These are phyloP conservation scores for Cylindrodendrum hubeiense DNA, from an alignment of 2,329 filamentous ascomycete species.

Conservation along the genomic window DNA sequence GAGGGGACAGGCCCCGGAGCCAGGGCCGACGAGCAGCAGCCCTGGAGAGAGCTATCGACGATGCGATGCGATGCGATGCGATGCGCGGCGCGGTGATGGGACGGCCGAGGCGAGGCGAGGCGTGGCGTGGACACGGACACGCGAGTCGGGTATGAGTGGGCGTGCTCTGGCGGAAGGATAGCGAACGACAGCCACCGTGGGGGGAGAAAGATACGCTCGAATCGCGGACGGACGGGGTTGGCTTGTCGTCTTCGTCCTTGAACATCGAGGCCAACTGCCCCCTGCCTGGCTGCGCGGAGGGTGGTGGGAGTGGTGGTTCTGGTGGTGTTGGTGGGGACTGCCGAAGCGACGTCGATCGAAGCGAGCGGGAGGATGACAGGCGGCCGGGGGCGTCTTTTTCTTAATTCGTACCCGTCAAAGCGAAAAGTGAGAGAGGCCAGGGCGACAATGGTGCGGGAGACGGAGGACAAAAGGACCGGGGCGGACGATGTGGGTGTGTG, in stretches of 20 bases:
- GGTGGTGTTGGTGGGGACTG: constrained; percentile 32
- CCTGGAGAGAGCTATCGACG: constrained; percentile 32
- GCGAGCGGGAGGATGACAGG: constrained; percentile 29
- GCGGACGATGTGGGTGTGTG: background rate
- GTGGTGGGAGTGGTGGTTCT: constrained; percentile 44
- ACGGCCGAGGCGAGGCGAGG: constrained; percentile 36
- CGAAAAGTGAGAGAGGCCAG: background rate
- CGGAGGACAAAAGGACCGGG: background rate
- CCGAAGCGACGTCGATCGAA: constrained; percentile 31
- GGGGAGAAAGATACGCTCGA: constrained; percentile 24
- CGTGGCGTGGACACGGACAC: constrained; percentile 27
- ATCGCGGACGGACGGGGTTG: constrained; percentile 31
- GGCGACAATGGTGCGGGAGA: constrained; percentile 5
- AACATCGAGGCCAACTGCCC: constrained; percentile 38
- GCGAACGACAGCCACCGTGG: background rate
- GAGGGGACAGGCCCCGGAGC: constrained; percentile 39
- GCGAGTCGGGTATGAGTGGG: background rate
- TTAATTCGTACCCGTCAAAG: constrained; percentile 12
- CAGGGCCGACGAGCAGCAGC: constrained; percentile 38
- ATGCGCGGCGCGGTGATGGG: constrained; percentile 27
- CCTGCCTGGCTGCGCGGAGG: constrained; percentile 41
- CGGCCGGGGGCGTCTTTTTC: constrained; percentile 24
- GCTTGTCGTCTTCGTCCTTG: constrained; percentile 28
- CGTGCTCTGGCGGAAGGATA: background rate
- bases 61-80: constrained; percentile 40